Conservation (phyloP, 495 filamentous ascomycete species). For the Eremomyces bilateralis region DNA sequence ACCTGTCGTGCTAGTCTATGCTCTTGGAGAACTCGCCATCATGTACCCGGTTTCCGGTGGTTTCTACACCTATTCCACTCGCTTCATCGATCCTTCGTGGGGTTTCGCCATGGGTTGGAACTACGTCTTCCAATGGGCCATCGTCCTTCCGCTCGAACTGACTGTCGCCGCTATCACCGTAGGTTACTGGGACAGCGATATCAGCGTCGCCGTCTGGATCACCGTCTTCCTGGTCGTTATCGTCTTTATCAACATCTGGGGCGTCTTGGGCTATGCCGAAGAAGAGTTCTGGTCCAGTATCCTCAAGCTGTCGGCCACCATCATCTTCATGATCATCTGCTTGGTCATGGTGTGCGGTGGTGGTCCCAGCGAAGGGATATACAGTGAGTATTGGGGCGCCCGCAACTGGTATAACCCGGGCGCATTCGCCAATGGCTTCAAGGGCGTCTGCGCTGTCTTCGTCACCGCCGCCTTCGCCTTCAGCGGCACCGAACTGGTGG, state of each 20-base stretch:
- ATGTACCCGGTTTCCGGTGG: slow-evolving; percentile 46
- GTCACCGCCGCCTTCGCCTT: slow-evolving; percentile 47
- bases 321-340: slow-evolving; percentile 23
- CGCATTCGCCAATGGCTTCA: slow-evolving; percentile 46
- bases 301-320: slow-evolving; percentile 27
- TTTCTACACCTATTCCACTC: slow-evolving; percentile 32
- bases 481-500: slow-evolving; percentile 33
- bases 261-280: slow-evolving; percentile 30
- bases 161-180: slow-evolving; percentile 35
- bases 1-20: slow-evolving; percentile 25
- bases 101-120: slow-evolving; percentile 31
- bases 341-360: slow-evolving; percentile 14
- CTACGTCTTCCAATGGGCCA: slow-evolving; percentile 25
- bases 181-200: slow-evolving; percentile 28
- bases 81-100: slow-evolving; percentile 37
- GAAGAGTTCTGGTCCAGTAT: slow-evolving; percentile 27
- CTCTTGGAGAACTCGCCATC: slow-evolving; percentile 46
- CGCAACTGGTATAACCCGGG: slow-evolving; percentile 31
- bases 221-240: slow-evolving; percentile 25
- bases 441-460: slow-evolving; percentile 44
- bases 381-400: slow-evolving; percentile 19
- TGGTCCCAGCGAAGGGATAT: slow-evolving; percentile 18
- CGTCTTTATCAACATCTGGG: slow-evolving; percentile 23
- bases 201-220: slow-evolving; percentile 27
- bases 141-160: slow-evolving; percentile 26